Conservation (phyloP, 2,329 filamentous ascomycete species). For the Furcasterigmium furcatum region DNA sequence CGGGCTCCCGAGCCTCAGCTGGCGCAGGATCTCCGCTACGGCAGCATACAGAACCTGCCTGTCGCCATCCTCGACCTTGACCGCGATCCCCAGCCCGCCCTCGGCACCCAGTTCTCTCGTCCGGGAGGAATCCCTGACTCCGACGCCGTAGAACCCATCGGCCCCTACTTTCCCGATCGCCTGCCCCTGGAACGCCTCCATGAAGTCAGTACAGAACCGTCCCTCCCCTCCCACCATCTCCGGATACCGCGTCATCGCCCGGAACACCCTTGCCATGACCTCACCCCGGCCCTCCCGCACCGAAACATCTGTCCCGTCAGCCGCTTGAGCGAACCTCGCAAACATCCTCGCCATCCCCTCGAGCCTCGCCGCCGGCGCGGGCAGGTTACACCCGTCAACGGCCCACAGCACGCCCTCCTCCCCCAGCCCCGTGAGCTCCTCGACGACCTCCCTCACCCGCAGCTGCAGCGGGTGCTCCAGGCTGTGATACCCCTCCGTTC, state of each 20-base stretch:
- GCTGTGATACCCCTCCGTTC: slow-evolving; percentile 28
- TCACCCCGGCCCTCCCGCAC: slow-evolving; percentile 8
- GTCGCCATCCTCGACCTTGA: slow-evolving; percentile 47
- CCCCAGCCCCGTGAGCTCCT: slow-evolving; percentile 27
- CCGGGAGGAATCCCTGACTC: slow-evolving; percentile 30
- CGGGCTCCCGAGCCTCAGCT: slow-evolving; percentile 30
- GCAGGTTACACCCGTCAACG: slow-evolving; percentile 43
- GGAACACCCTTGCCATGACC: slow-evolving; percentile 30
- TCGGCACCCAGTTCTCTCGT: slow-evolving; percentile 30
- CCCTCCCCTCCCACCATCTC: slow-evolving; percentile 40
- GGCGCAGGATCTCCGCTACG: slow-evolving; percentile 38
- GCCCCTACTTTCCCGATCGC: slow-evolving; percentile 46
- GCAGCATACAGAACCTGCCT: slow-evolving; percentile 38
- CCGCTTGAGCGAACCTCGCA: slow-evolving; percentile 31
- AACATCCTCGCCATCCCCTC: slow-evolving; percentile 28
- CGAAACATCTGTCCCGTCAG: slow-evolving; percentile 8
- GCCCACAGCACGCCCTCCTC: slow-evolving; percentile 31
- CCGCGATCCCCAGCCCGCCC: slow-evolving; percentile 36
- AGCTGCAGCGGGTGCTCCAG: slow-evolving; percentile 32
- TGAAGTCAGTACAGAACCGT: slow-evolving; percentile 43
- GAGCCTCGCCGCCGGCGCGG: slow-evolving; percentile 39
- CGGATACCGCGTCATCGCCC: slow-evolving; percentile 37
- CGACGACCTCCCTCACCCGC: slow-evolving; percentile 29
- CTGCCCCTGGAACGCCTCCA: slow-evolving; percentile 30
- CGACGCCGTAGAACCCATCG: slow-evolving; percentile 44